Evolutionary conservation across 768 basidiomycete species (phyloP), one percentile per base, ranked within the genome.

Genomic region (Pleurotus salmoneostramineus): DNA sequence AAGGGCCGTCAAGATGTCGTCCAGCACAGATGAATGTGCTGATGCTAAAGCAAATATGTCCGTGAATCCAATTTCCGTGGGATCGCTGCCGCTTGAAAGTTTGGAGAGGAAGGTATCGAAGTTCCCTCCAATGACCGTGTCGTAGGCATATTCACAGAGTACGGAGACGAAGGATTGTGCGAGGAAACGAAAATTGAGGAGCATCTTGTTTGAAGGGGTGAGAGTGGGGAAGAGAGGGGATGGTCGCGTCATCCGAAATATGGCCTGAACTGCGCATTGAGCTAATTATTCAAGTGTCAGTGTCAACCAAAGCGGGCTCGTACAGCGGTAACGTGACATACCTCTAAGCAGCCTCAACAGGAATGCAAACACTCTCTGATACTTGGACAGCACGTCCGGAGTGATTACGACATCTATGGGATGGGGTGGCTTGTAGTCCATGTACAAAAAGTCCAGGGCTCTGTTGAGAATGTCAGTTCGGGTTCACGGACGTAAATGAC

Each of bases 341-440:
- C 93, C 92, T 80, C 94, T 80, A 64, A 87, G 78, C 42, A 95
- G 73, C 33, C 93, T 81, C 35, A 96, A 73, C 48, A 93, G 80
- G 64, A 94, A 86, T 0, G 88, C 79, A 68, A 94, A 93, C 60
- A 95, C 75, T 42, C 89, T 77, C 62, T 94, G 91, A 66, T 95
- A 95, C 67, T 95, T 95, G 4, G 82, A 85, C n/a, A 95, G 70
- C 34, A 89, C 80, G 4, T 82, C 77, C 0, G 82, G 75, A 2
- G 91, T 84, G 34, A 96, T 88, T 7, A 96, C 67, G 8, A 86
- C 78, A 47, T 85, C 83, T 40, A 96, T 73, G 0, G 92, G 83
- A n/a, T 78, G 77, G 1, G 93, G 91, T n/a, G 91, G 87, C 64
- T 89, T 89, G 69, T 96, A 96, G 62, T 93, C 85, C 75, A 96